These are phyloP conservation scores for Camelina laxa DNA, from an alignment of 345 rosid species.

Conservation along the genomic window DNA sequence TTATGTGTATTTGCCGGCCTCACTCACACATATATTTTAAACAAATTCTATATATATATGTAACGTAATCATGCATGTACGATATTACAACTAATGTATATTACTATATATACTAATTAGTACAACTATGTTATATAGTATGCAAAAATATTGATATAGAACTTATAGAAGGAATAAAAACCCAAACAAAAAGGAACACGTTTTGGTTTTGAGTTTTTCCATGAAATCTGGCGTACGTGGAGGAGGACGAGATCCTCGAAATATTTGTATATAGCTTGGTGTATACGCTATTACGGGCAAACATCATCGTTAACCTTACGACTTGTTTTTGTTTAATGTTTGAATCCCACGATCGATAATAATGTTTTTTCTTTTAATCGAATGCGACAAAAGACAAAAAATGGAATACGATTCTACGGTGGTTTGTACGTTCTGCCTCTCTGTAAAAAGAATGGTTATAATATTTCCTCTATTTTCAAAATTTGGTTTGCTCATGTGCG, in stretches of 20 bases:
- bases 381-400: constrained; percentile 34
- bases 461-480: constrained; percentile 6
- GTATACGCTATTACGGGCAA: constrained; percentile 38
- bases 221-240: constrained; percentile 42
- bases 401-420: constrained; percentile 21
- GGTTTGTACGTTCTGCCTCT: constrained; percentile 2
- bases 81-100: not conserved
- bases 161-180: not conserved
- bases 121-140: constrained; percentile 3
- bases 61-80: not conserved
- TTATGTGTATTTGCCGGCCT: not conserved
- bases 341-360: constrained; percentile 33
- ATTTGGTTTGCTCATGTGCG: constrained; percentile 32
- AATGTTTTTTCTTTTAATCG: not conserved
- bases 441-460: constrained; percentile 11
- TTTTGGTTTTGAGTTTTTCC: constrained; percentile 21
- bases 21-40: not conserved
- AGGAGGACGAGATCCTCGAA: constrained; percentile 39
- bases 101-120: not conserved
- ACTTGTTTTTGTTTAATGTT: constrained; percentile 33
- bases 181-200: constrained; percentile 8
- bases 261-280: constrained; percentile 32
- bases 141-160: not conserved
- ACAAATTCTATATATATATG: not conserved
- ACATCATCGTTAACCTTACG: constrained; percentile 42